Evolutionary conservation across 805 yeast genomes (phyloP), one percentile per base, ranked within the genome.

Genomic region (Teunomyces cretensis): DNA sequence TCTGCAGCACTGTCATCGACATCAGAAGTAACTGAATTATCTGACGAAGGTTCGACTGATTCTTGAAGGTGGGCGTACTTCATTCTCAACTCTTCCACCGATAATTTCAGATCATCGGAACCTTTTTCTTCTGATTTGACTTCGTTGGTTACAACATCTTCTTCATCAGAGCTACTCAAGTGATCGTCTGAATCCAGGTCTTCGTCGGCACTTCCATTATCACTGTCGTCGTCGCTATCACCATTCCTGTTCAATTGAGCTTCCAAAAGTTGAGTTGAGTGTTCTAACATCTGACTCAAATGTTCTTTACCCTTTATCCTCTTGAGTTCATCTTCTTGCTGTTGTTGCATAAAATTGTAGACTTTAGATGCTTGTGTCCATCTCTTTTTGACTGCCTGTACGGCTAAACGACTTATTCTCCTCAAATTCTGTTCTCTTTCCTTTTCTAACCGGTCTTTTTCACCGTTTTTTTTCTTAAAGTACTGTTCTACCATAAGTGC

Each of bases 301-400:
- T 91, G 96, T 56, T 88, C 87, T 59, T 90, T 86, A 31, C 97
- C 96, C 57, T 85, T 82, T 8, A 80, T 78, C 43, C 87, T 80
- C 59, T 89, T 85, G 55, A 85, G 76, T 52, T 87, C 91, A 54
- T 88, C 96, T 48, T 78, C 84, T 53, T 86, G 88, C 49, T 84
- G 81, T 39, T 84, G 83, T 58, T 87, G 94, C 48, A 87, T 70
- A 12, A 83, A 86, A 40, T 74, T 75, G 58, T 79, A 84, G 1
- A 88, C 95, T 61, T 87, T 89, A 50, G 84, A 88, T 2, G 97
- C 99, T 40, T 90, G 75, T 16, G 76, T 70, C 99, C 99, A 94
- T 57, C 94, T 83, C 61, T 84, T 89, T 64, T 85, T 85, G 9
- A 94, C 97, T 36, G 90, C 89, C 55, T 80, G 84, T 1, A 87